A percentile compares a stretch with the other conserved stretches of the same genome.
These are phyloP conservation scores for Yarrowia porcina DNA, from an alignment of 805 yeast species.

Conservation along the genomic window DNA sequence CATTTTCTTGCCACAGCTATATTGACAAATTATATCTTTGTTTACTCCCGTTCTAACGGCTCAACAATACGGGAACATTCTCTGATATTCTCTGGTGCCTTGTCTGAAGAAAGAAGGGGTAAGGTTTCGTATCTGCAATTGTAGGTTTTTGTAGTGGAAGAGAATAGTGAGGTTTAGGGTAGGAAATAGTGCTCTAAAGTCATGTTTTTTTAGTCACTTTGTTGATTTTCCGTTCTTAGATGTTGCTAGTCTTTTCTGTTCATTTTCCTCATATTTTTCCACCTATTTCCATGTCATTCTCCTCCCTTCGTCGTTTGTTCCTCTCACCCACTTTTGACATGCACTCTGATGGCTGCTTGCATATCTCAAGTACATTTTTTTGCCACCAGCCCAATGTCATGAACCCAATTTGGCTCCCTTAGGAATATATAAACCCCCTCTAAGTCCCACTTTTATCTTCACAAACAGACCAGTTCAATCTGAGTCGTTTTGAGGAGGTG, in stretches of 20 bases:
- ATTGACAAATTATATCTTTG: neutral
- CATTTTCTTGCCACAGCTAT: neutral
- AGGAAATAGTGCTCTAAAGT: too few species aligned
- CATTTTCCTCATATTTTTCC: neutral
- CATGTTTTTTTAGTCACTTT: too few species aligned
- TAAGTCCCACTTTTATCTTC: neutral
- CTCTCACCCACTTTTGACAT: neutral
- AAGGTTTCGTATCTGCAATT: neutral
- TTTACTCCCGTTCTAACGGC: neutral
- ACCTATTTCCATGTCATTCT: neutral
- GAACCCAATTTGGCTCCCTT: neutral
- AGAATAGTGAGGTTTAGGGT: neutral
- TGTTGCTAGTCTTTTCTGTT: too few species aligned
- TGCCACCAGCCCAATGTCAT: neutral
- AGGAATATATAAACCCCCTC: conserved; percentile 1
- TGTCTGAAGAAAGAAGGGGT: neutral
- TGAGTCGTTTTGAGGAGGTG: neutral
- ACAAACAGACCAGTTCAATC: conserved; percentile 7
- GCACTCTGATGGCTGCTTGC: neutral
- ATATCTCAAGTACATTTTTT: neutral
- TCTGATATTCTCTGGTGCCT: neutral
- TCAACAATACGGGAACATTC: neutral
- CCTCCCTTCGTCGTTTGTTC: neutral
- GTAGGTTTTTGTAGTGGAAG: neutral
- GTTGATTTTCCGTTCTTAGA: too few species aligned